These are phyloP conservation scores for Colletotrichum caudatum DNA, from an alignment of 2,329 filamentous ascomycete genomes.

Conservation along the genomic window DNA sequence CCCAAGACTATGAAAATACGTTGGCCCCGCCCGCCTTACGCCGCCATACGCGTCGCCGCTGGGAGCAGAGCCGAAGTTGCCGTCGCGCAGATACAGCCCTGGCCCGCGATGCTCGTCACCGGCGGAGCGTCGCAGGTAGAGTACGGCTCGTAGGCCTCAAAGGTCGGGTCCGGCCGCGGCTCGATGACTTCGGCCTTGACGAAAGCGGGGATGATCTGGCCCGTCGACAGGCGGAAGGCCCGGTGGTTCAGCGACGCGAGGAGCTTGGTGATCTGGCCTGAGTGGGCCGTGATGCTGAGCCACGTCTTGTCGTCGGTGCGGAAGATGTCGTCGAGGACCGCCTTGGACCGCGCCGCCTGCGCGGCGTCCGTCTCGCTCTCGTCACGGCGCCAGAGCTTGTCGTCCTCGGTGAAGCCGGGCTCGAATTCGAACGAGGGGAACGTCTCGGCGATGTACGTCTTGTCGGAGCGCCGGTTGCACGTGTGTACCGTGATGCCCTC, in stretches of 20 bases:
- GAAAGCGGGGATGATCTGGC: constrained; percentile 75
- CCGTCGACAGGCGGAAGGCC: constrained; percentile 72
- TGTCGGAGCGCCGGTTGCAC: constrained; percentile 72
- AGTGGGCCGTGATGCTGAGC: constrained; percentile 71
- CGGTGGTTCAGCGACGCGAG: constrained; percentile 70
- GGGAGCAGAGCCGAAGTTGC: constrained; percentile 34
- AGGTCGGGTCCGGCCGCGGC: constrained; percentile 49
- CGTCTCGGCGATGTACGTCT: constrained; percentile 62
- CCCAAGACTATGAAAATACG: too few relatives aligned
- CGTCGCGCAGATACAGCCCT: constrained; percentile 58
- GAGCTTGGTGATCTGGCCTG: constrained; percentile 66
- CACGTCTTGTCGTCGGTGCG: constrained; percentile 63
- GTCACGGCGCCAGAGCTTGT: constrained; percentile 58
- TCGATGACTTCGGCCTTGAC: constrained; percentile 66
- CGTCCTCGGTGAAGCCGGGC: constrained; percentile 68
- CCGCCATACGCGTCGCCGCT: constrained; percentile 25
- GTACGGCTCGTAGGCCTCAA: constrained; percentile 53
- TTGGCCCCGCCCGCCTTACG: constrained; percentile 41
- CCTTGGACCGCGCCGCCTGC: constrained; percentile 62
- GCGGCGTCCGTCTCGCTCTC: constrained; percentile 59
- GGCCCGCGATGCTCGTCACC: constrained; percentile 55
- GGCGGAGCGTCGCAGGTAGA: constrained; percentile 60
- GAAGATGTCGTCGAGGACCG: constrained; percentile 69
- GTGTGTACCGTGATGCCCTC: constrained; percentile 77
- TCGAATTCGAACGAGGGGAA: constrained; percentile 70